phyloP scores from a whole-genome alignment of 306 rosid genomes.

The Rosa rugosa region DNA sequence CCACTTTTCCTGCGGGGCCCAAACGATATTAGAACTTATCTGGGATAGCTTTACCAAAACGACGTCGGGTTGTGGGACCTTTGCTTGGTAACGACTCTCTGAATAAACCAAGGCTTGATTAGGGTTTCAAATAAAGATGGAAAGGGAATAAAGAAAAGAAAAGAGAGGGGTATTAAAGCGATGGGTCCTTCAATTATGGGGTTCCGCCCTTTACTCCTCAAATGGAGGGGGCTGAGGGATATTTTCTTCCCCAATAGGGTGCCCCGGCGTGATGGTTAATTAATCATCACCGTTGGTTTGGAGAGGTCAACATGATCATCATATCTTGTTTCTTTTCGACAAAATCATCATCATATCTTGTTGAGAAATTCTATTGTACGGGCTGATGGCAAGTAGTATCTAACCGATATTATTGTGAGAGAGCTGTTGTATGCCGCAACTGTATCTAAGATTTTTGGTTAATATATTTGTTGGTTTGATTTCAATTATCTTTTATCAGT shows the following conservation, averaged over 20 bases:
- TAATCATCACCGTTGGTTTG: conserved; percentile 29
- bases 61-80: neutral
- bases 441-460: too few species aligned
- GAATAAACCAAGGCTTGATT: neutral
- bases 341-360: neutral
- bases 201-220: neutral
- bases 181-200: neutral
- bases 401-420: too few species aligned
- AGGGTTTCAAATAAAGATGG: neutral
- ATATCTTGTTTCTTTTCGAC: neutral
- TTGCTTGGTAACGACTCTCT: neutral
- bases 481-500: too few species aligned
- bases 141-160: neutral
- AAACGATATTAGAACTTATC: neutral
- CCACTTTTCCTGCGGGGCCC: conserved; percentile 2
- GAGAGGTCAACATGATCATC: neutral
- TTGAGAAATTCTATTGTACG: neutral
- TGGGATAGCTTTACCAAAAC: neutral
- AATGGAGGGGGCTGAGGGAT: neutral
- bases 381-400: too few species aligned
- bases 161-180: neutral
- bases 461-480: too few species aligned
- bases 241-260: neutral
- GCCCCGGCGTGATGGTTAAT: neutral
- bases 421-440: too few species aligned